phyloP scores from a whole-genome alignment of 495 filamentous ascomycete species.

The Annulohypoxylon bovei region DNA sequence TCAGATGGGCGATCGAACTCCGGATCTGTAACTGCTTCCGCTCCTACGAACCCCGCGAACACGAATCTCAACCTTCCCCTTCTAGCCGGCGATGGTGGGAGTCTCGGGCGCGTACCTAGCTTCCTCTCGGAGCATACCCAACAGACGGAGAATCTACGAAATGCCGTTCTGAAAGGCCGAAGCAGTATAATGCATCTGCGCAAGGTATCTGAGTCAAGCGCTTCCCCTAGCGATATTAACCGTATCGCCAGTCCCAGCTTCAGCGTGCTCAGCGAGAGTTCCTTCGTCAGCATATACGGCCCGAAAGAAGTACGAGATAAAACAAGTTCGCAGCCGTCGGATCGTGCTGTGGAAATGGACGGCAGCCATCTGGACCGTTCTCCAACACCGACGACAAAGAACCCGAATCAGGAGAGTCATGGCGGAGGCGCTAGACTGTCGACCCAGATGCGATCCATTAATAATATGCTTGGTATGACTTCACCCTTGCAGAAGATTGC shows the following conservation, averaged over 20 bases:
- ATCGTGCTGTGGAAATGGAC: conserved; percentile 43
- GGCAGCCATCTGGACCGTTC: conserved; percentile 36
- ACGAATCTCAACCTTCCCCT: conserved; percentile 17
- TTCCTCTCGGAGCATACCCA: conserved; percentile 71
- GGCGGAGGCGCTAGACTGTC: conserved; percentile 31
- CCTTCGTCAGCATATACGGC: conserved; percentile 75
- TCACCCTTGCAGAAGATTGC: conserved; percentile 57
- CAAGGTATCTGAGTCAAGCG: conserved; percentile 49
- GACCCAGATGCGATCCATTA: conserved; percentile 53
- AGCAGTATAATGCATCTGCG: conserved; percentile 56
- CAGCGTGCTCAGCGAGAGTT: conserved; percentile 82
- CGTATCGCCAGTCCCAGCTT: conserved; percentile 69
- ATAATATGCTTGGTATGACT: conserved; percentile 49
- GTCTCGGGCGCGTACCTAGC: conserved; percentile 67
- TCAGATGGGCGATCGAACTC: conserved; percentile 10
- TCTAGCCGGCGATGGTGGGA: conserved; percentile 34
- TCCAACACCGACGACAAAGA: conserved; percentile 25
- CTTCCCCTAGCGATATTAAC: conserved; percentile 48
- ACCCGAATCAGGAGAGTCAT: conserved; percentile 15
- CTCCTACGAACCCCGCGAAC: conserved; percentile 36
- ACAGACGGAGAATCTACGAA: conserved; percentile 72
- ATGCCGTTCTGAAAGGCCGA: conserved; percentile 65
- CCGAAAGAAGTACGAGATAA: conserved; percentile 45
- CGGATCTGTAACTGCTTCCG: conserved; percentile 19
- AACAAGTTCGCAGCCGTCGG: conserved; percentile 34